A percentile compares a stretch with the other conserved stretches of the same genome.
These are phyloP conservation scores for Ophiostoma sp. DNA, from an alignment of 2,329 filamentous ascomycete genomes.

Conservation along the genomic window DNA sequence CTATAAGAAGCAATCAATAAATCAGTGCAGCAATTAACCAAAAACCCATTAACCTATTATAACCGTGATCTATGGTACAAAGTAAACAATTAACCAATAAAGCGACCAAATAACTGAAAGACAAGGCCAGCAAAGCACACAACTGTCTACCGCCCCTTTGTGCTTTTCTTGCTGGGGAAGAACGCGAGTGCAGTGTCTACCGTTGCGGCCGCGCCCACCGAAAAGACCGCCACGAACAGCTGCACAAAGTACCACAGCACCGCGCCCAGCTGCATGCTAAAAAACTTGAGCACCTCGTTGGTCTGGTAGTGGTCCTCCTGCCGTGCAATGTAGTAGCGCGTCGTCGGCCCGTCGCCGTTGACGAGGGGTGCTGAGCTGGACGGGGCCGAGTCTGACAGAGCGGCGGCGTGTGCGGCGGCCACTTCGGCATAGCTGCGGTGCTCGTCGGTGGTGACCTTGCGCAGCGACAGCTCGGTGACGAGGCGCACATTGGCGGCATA, in stretches of 20 bases:
- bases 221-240: conserved; percentile 59
- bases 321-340: conserved; percentile 63
- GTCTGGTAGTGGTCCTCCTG: conserved; percentile 82
- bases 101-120: background rate
- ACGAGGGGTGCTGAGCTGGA: background rate
- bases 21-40: background rate
- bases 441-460: conserved; percentile 25
- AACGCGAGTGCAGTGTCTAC: conserved; percentile 12
- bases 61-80: background rate
- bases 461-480: conserved; percentile 62
- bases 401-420: conserved; percentile 16
- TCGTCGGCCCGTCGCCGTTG: conserved; percentile 16
- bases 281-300: conserved; percentile 68
- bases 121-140: too few species aligned
- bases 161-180: background rate
- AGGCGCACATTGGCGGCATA: conserved; percentile 64
- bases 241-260: conserved; percentile 41
- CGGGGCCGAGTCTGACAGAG: background rate
- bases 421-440: conserved; percentile 20
- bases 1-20: background rate
- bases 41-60: background rate
- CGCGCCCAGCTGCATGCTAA: conserved; percentile 55
- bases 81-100: background rate
- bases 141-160: background rate
- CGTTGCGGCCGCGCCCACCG: conserved; percentile 50